Percentiles rank a stretch among this genome's conserved stretches.
Conservation (phyloP, 371 early-diverging fungal genomes). For the Dichotomocladium elegans region DNA sequence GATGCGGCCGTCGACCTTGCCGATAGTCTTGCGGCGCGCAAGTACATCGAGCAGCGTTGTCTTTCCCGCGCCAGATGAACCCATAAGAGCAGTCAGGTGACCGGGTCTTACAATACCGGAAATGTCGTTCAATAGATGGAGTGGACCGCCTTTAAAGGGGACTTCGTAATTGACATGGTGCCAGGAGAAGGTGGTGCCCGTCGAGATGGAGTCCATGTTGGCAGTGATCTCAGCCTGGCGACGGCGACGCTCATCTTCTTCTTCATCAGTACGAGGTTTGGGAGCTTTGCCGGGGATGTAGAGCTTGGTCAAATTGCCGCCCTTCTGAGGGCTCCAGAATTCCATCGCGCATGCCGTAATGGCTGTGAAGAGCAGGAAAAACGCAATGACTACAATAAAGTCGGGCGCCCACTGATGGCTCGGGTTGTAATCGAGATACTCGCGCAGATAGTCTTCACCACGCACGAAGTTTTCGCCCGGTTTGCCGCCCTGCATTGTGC, state of each 20-base stretch:
- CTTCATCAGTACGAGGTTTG: constrained; percentile 10
- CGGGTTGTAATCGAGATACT: constrained; percentile 11
- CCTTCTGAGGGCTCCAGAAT: constrained; percentile 26
- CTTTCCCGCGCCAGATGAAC: constrained; percentile 86
- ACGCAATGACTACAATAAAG: constrained; percentile 43
- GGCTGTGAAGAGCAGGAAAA: constrained; percentile 35
- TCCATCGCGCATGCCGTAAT: constrained; percentile 38
- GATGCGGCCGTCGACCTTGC: constrained; percentile 66
- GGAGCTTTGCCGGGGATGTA: constrained; percentile 30
- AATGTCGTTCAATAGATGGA: constrained; percentile 48
- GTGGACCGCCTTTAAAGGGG: constrained; percentile 49
- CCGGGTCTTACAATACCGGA: constrained; percentile 58
- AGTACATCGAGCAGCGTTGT: constrained; percentile 82
- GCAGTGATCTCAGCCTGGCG: constrained; percentile 18
- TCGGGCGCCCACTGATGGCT: constrained; percentile 45
- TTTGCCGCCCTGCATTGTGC: constrained; percentile 45
- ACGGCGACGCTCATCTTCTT: constrained; percentile 19
- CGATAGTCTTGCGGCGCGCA: constrained; percentile 75
- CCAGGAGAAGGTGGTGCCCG: constrained; percentile 55
- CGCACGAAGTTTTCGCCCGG: constrained; percentile 42
- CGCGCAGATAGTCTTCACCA: constrained; percentile 49
- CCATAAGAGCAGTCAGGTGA: constrained; percentile 77
- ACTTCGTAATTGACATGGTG: constrained; percentile 51
- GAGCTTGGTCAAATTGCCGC: constrained; percentile 39
- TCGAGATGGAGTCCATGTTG: constrained; percentile 25